Conservation (phyloP, 1,139 yeast genomes). For the Schwanniomyces etchellsii region DNA sequence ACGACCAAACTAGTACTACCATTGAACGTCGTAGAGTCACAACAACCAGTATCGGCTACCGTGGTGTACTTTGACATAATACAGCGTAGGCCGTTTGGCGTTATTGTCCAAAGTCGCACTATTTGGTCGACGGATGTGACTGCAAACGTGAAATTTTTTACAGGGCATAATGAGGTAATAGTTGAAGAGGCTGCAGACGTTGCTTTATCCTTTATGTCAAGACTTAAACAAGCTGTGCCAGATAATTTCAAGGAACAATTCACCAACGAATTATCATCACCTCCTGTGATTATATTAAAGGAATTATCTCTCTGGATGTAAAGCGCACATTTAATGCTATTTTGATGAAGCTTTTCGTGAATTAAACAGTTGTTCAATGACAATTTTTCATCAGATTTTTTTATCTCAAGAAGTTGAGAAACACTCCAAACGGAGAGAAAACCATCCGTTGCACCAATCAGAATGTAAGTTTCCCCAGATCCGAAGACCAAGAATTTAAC, state of each 20-base stretch:
- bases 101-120: conserved; percentile 55
- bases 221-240: conserved; percentile 7
- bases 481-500: conserved; percentile 39
- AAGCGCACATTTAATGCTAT: conserved; percentile 62
- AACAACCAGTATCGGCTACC: conserved; percentile 85
- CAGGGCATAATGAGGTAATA: conserved; percentile 55
- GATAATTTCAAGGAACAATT: conserved; percentile 30
- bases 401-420: conserved; percentile 9
- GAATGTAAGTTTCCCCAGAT: conserved; percentile 21
- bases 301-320: conserved; percentile 7
- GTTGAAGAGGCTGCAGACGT: conserved; percentile 80
- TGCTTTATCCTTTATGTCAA: conserved; percentile 25
- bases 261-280: conserved; percentile 82
- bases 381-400: conserved; percentile 1
- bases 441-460: conserved; percentile 82
- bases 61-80: conserved; percentile 57
- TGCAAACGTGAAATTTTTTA: conserved; percentile 21
- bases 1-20: conserved; percentile 31
- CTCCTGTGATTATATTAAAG: conserved; percentile 60
- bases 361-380: conserved; percentile 18
- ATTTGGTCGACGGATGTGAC: conserved; percentile 78
- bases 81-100: conserved; percentile 25
- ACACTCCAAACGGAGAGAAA: conserved; percentile 58
- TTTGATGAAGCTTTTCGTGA: conserved; percentile 64
- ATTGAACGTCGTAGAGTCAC: conserved; percentile 31